Conservation (phyloP, 1,139 yeast genomes). For the Geotrichum restrictum region DNA sequence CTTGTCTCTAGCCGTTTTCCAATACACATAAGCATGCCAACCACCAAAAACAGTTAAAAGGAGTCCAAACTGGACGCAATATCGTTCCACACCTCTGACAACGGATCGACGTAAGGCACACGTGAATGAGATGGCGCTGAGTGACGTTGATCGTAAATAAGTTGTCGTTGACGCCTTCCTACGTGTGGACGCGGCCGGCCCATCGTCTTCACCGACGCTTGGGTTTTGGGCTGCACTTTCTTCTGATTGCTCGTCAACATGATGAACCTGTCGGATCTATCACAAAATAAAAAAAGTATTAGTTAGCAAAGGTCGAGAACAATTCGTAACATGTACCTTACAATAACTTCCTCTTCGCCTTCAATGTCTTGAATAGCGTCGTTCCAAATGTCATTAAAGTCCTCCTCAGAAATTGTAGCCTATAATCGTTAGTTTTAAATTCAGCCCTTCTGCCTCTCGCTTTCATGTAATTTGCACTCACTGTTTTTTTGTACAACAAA, state of each 20-base stretch:
- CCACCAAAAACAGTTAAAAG: background rate
- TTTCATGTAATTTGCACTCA: constrained; percentile 22
- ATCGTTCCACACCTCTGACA: constrained; percentile 10
- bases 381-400: constrained; percentile 78
- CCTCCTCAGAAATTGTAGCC: constrained; percentile 52
- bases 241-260: constrained; percentile 21
- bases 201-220: constrained; percentile 22
- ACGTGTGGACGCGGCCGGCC: background rate
- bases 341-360: constrained; percentile 72
- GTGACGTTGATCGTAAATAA: constrained; percentile 37
- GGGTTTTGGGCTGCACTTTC: constrained; percentile 19
- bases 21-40: constrained; percentile 20
- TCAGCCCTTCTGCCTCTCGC: background rate
- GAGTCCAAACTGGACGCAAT: constrained; percentile 13
- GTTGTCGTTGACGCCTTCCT: constrained; percentile 23
- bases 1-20: constrained; percentile 30
- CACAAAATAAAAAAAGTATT: background rate
- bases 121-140: constrained; percentile 37
- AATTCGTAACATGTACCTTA: constrained; percentile 45
- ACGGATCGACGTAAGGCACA: constrained; percentile 29
- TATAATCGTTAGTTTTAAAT: constrained; percentile 23
- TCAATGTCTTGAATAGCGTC: constrained; percentile 62
- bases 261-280: constrained; percentile 12
- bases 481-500: constrained; percentile 31
- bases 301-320: background rate